Base-by-base conservation (phyloP, 495 filamentous ascomycete genomes). In the Podospora didyma region DNA sequence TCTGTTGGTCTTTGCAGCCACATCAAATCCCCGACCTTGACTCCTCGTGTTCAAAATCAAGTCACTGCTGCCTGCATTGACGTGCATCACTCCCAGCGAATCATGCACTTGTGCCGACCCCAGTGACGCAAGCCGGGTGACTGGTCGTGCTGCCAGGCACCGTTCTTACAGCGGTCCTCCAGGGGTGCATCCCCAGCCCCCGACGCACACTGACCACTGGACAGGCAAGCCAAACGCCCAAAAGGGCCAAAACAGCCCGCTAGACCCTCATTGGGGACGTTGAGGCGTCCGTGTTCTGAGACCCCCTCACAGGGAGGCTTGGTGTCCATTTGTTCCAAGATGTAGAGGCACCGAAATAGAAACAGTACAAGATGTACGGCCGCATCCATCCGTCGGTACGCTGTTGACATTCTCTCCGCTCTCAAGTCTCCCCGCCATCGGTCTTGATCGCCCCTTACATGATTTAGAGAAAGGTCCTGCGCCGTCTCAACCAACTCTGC, bases 21-120 rank as follows among this genome's bases (percentile, higher is more conserved):
- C 14, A 42, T 16, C 39, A 42, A 4, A 16, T 42, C n/a, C 9
- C 39, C 7, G 5, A 12, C 12, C n/a, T 12, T 17, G 39, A 59
- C 41, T 53, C 50, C 56, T 59, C 56, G 56, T 59, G 51, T 59
- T 21, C 28, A 23, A 26, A 31, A 41, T 41, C 35, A 31, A 39
- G 52, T 41, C 47, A 49, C 19, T 41, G 50, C 34, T 41, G 49
- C 28, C 50, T 59, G 56, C 44, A 28, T 48, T 9, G 34, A 31
- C 21, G 41, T 22, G 20, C 44, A 44, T 56, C 24, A 34, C 22
- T 19, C 35, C 21, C n/a, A 49, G 31, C 26, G 45, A 48, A 48
- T 23, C 19, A 17, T 7, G 17, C 41, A 21, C 12, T 31, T 3
- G 26, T 9, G 26, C 9, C 4, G 39, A 26, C 23, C 2, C 14